Percentiles rank a stretch among this genome's conserved stretches.
These are phyloP conservation scores for Phytophthora pinifolia DNA, from an alignment of 352 stramenopile genomes.

Conservation along the genomic window DNA sequence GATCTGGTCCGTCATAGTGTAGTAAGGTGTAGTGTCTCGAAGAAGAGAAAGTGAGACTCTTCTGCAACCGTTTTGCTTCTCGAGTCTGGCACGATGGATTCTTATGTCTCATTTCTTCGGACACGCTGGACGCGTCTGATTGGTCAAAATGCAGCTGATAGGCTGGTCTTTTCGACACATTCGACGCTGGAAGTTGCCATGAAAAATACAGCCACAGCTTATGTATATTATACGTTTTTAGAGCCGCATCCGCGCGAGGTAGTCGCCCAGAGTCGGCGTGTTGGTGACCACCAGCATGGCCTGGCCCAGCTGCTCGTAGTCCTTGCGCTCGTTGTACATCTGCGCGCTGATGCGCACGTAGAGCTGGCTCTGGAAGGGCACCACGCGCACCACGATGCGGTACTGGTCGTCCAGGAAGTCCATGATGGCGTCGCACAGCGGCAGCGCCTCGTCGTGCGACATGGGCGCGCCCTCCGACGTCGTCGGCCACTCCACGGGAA, in stretches of 20 bases:
- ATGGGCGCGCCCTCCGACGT: constrained; percentile 46
- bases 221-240: constrained; percentile 40
- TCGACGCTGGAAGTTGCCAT: too few relatives aligned
- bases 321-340: constrained; percentile 84
- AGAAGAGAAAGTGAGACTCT: too few relatives aligned
- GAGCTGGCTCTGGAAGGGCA: constrained; percentile 64
- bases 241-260: constrained; percentile 65
- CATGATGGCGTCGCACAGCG: constrained; percentile 79
- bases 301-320: constrained; percentile 73
- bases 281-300: constrained; percentile 79
- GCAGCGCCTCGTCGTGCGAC: constrained; percentile 56
- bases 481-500: constrained; percentile 67
- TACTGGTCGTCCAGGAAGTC: constrained; percentile 78
- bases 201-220: neutral
- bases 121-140: too few relatives aligned
- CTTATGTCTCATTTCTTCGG: too few relatives aligned
- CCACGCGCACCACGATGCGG: constrained; percentile 66
- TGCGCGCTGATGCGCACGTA: constrained; percentile 85
- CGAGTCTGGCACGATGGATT: constrained; percentile 11
- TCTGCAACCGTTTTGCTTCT: too few relatives aligned
- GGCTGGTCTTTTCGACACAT: too few relatives aligned
- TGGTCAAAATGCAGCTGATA: too few relatives aligned
- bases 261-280: constrained; percentile 58
- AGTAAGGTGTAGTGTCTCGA: neutral
- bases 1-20: constrained; percentile 69